Base-by-base conservation (phyloP, 2,329 filamentous ascomycete genomes). In the Microsporum audouinii region DNA sequence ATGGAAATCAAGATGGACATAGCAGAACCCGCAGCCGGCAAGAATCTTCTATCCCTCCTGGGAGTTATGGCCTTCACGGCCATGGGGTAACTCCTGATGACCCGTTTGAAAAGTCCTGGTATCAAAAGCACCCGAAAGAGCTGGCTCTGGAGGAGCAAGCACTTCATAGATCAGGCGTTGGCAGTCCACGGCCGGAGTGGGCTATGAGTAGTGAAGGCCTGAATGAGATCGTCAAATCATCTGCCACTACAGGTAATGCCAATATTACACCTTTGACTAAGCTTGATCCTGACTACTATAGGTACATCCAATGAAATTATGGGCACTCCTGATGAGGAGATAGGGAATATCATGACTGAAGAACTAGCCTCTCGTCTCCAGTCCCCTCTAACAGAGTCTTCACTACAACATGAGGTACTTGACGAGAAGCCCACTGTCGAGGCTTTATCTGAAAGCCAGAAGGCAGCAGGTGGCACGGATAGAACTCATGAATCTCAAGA, bases 51-150 rank as follows among this genome's bases (percentile, higher is more conserved):
- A 79, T 84, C 41, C 91, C 91, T 0, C 88, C 91, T 2, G 92
- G 90, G 62, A 96, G 91, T 77, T 97, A 97, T 70, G 91, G 92
- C 64, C 83, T 96, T 60, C 91, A 95, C 69, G 90, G 91, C 51
- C 92, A 96, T 70, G 91, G 90, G 59, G 79, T 88, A 31, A 80
- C 83, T 17, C 80, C 87, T 2, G 83, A 84, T 61, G 89, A 95
- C 75, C 89, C 87, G 71, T 88, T 97, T 45, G 90, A 96, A 69
- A 89, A 88, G 76, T 88, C 88, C 31, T 96, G 95, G 82, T 95
- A 94, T 70, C 84, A 90, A 68, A 96, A 94, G 75, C 91, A 96
- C 69, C 92, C 92, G 0, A 89, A 96, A 51, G 82, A 83, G 66
- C 79, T 87, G 34, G 80, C 83, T 60, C 84, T 87, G 71, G 89